Conservation (phyloP, 805 yeast genomes). For the Metschnikowia kunwiensis region DNA sequence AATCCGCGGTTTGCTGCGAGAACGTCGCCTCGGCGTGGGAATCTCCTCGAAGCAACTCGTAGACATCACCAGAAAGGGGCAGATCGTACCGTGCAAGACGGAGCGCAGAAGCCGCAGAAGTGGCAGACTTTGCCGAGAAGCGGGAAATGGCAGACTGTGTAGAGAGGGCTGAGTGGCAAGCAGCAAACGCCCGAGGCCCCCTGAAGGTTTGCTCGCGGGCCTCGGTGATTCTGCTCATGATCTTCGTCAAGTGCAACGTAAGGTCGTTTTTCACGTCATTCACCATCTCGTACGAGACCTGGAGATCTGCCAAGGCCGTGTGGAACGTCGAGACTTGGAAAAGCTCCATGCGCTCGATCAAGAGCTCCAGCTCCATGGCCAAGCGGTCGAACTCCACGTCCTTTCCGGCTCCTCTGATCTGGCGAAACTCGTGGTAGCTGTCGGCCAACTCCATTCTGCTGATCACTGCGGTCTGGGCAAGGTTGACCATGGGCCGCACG, state of each 20-base stretch:
- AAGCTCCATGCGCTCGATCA: not conserved
- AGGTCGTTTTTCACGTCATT: not conserved
- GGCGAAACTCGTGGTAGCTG: not conserved
- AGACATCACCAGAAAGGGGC: no score
- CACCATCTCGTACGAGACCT: not conserved
- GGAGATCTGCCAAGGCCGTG: not conserved
- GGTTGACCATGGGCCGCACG: not conserved
- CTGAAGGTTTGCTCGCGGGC: no score
- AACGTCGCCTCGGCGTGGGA: no score
- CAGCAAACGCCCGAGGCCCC: no score
- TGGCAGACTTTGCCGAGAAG: no score
- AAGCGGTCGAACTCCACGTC: not conserved
- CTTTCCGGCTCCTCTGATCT: not conserved
- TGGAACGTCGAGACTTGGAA: not conserved
- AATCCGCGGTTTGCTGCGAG: no score
- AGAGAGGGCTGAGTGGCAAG: no score
- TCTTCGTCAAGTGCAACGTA: not conserved
- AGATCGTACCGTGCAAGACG: no score
- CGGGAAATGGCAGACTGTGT: no score
- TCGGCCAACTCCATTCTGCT: slow-evolving; percentile 1
- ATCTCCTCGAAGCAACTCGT: no score
- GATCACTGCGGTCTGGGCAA: not conserved
- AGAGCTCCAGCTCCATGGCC: not conserved
- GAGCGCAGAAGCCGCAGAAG: no score
- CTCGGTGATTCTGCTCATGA: not conserved